A percentile compares a stretch with the other conserved stretches of the same genome.
These are phyloP conservation scores for Irpex sp. DNA, from an alignment of 1,284 basidiomycete genomes.

Conservation along the genomic window DNA sequence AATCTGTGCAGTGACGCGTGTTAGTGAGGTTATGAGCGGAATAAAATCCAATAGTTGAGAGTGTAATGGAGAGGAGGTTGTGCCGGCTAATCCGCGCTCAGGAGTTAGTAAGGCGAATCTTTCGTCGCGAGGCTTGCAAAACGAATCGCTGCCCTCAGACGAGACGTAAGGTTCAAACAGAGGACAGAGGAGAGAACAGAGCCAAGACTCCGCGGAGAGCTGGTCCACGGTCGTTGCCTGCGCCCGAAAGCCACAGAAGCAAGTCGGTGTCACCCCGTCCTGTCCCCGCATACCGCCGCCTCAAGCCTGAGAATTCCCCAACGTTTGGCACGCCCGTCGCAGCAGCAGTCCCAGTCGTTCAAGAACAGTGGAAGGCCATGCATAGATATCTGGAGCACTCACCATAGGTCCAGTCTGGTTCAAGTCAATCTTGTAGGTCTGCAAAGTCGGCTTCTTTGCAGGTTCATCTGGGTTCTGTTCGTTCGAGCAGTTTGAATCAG, in stretches of 20 bases:
- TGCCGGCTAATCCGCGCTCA: neutral
- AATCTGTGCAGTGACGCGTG: conserved; percentile 40
- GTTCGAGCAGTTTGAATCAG: neutral
- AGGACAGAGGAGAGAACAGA: too few species aligned
- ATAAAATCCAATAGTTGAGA: neutral
- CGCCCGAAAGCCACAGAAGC: neutral
- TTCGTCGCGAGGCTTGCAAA: neutral
- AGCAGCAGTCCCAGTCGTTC: neutral
- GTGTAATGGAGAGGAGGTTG: neutral
- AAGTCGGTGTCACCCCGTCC: neutral
- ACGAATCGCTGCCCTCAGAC: too few species aligned
- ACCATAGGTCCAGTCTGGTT: conserved; percentile 98
- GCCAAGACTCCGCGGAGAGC: too few species aligned
- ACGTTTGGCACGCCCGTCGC: neutral
- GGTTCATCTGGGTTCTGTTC: conserved; percentile 92
- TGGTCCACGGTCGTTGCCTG: too few species aligned
- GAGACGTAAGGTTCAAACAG: too few species aligned
- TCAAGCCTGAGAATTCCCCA: neutral
- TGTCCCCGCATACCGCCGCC: neutral
- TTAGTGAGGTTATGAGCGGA: neutral
- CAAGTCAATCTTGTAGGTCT: conserved; percentile 91
- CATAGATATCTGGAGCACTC: conserved; percentile 21
- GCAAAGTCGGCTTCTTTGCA: conserved; percentile 86
- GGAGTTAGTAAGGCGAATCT: neutral
- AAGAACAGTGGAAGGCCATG: neutral